Percentiles rank a stretch among this genome's conserved stretches.
phyloP scores from a whole-genome alignment of 306 rosid species.

The Pyrus betulifolia region DNA sequence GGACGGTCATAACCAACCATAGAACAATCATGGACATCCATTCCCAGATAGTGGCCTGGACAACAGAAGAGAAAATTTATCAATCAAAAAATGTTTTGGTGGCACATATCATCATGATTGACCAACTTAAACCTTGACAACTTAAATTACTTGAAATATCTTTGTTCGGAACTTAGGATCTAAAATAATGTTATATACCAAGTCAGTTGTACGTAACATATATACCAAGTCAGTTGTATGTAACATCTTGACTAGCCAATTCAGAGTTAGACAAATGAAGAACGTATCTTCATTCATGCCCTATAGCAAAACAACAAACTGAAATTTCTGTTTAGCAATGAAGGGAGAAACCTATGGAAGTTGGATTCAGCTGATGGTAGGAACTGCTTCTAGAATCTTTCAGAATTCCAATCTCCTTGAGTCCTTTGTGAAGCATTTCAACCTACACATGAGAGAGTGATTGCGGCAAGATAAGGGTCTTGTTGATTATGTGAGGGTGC shows the following conservation, averaged over 20 bases:
- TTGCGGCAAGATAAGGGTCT: background rate
- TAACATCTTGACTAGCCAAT: background rate
- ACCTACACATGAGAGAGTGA: slow-evolving; percentile 40
- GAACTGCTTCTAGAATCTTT: slow-evolving; percentile 38
- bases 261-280: background rate
- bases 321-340: background rate
- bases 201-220: background rate
- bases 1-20: slow-evolving; percentile 49
- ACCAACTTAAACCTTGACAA: background rate
- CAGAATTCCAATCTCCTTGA: slow-evolving; percentile 73
- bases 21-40: slow-evolving; percentile 90
- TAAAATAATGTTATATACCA: background rate
- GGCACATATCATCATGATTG: background rate
- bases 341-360: slow-evolving; percentile 66
- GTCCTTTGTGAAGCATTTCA: slow-evolving; percentile 70
- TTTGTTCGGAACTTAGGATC: no score
- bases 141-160: background rate
- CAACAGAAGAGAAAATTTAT: background rate
- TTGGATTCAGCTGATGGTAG: slow-evolving; percentile 84
- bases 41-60: slow-evolving; percentile 90
- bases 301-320: background rate
- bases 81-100: background rate
- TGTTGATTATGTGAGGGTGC: background rate
- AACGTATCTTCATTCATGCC: background rate
- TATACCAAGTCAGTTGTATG: background rate